Base-by-base conservation (phyloP, 805 yeast genomes). In the Wickerhamiella alocasiicola region DNA sequence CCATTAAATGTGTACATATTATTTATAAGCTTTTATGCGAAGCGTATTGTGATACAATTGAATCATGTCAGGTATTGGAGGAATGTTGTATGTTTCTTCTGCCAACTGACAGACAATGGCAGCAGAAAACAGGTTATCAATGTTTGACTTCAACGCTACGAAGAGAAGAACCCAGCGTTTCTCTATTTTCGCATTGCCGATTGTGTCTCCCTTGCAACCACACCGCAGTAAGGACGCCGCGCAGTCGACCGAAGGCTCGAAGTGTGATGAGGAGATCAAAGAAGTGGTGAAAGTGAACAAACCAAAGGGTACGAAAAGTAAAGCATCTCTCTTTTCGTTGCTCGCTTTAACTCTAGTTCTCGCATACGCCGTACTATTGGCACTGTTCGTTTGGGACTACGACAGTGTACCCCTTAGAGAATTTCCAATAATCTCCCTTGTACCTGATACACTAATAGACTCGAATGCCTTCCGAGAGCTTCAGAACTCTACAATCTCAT, bases 131-230 rank as follows among this genome's bases (percentile, higher is more conserved):
- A n/a, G 32, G 16, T 16, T 21, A 3, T 32, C 36, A n/a, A 20
- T 21, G 20, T 32, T 32, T 32, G 36, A 32, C n/a, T 32, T 32
- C 18, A 17, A 32, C 12, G 19, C 26, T 11, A 20, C 6, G 5
- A 21, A n/a, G 12, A 19, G 36, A 12, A 6, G 25, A 4, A 32
- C 25, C 18, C 9, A 18, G 12, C 26, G 36, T 6, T 32, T 20
- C 26, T 32, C 36, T 16, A 20, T 32, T 3, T 32, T 32, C 20
- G 36, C 36, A 17, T 21, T 32, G 26, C 36, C 36, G 7, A 11
- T 23, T 11, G 11, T 7, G 11, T 11, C 7, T 7, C 26, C 26
- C 7, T n/a, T n/a, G n/a, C n/a, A n/a, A 30, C 33, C 33, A 9
- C 33, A 13, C 15, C 33, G n/a, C n/a, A n/a, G n/a, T n/a, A n/a